These are phyloP conservation scores for Saturnispora hagleri DNA, from an alignment of 805 yeast genomes.

Conservation along the genomic window DNA sequence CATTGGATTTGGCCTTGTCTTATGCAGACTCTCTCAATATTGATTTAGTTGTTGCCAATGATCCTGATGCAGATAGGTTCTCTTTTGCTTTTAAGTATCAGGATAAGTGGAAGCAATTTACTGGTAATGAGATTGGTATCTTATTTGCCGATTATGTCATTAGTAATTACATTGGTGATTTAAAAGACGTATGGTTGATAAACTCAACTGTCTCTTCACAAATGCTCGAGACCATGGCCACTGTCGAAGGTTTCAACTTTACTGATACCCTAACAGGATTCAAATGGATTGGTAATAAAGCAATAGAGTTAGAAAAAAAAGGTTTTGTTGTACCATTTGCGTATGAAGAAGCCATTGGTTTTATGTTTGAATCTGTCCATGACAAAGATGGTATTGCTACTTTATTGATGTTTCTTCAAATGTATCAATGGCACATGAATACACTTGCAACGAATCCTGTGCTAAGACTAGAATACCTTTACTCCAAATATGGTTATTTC, in stretches of 20 bases:
- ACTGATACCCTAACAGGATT: constrained; percentile 89
- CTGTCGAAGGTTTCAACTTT: constrained; percentile 47
- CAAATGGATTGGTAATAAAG: constrained; percentile 93
- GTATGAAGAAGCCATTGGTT: constrained; percentile 94
- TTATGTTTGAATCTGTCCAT: constrained; percentile 74
- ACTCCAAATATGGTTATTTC: constrained; percentile 63
- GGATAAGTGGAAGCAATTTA: constrained; percentile 63
- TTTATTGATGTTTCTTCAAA: constrained; percentile 61
- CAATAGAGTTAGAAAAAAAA: constrained; percentile 54
- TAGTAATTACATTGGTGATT: constrained; percentile 16
- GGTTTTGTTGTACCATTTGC: constrained; percentile 80
- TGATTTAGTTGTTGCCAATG: constrained; percentile 71
- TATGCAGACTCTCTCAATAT: constrained; percentile 44
- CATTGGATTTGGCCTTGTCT: constrained; percentile 60
- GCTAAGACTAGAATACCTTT: constrained; percentile 50
- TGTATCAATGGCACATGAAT: constrained; percentile 43
- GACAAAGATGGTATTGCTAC: constrained; percentile 95
- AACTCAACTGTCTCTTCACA: constrained; percentile 93
- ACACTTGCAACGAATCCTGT: constrained; percentile 31
- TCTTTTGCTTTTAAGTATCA: constrained; percentile 59
- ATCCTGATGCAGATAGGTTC: constrained; percentile 96
- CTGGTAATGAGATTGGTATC: constrained; percentile 87
- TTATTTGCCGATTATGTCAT: constrained; percentile 64
- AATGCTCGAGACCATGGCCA: constrained; percentile 62
- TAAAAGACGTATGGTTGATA: constrained; percentile 43